A percentile compares a stretch with the other conserved stretches of the same genome.
Conservation (phyloP, 2,329 filamentous ascomycete genomes). For the Teratosphaeria pseudoeucalypti region DNA sequence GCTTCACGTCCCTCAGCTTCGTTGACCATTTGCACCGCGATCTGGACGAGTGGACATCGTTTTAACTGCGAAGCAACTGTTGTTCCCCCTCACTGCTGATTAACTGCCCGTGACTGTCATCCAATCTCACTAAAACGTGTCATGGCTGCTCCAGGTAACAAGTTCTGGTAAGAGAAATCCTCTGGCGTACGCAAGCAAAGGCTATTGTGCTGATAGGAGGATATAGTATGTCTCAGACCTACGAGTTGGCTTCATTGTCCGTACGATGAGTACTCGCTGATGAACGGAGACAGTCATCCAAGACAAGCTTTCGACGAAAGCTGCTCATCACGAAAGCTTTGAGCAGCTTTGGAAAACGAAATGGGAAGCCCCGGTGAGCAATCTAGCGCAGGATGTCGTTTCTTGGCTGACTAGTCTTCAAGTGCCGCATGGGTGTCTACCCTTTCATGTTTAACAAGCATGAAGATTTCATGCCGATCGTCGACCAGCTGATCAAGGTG, state of each 20-base stretch:
- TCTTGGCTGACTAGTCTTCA: background rate
- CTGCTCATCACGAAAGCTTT: constrained; percentile 38
- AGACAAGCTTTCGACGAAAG: constrained; percentile 31
- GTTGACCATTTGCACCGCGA: background rate
- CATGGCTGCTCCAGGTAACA: constrained; percentile 9
- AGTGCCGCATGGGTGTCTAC: constrained; percentile 43
- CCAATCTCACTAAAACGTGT: background rate
- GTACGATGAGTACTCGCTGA: constrained; percentile 15
- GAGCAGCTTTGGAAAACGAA: constrained; percentile 58
- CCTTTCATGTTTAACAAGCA: constrained; percentile 60
- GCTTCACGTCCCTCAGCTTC: background rate
- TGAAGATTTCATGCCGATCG: constrained; percentile 61
- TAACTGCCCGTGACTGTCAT: background rate
- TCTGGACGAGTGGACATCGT: background rate
- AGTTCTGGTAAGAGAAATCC: constrained; percentile 5
- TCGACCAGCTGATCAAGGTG: constrained; percentile 50
- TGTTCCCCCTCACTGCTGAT: background rate
- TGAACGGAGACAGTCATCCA: constrained; percentile 28
- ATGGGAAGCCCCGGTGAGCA: constrained; percentile 56
- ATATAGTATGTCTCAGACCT: background rate
- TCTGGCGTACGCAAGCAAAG: background rate
- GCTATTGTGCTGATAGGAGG: background rate
- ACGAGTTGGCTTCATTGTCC: constrained; percentile 4
- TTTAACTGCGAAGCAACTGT: background rate
- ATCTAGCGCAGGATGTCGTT: background rate